Base-by-base conservation (phyloP, 176 grass and related monocot genomes). In the Aegilops longissima region DNA sequence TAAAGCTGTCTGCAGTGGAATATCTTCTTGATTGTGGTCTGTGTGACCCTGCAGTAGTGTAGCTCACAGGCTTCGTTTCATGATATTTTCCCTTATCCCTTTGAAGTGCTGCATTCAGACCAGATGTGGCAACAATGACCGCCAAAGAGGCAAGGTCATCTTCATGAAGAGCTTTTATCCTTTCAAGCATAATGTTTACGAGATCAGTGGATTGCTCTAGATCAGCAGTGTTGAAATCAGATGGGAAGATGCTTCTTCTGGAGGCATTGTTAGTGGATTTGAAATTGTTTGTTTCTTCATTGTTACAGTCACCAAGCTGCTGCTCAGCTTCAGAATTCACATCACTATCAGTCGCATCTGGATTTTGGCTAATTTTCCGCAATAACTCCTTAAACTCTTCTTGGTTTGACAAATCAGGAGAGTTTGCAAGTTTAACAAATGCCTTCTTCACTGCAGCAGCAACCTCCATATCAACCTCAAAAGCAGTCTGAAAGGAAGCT, bases 381-480 rank as follows among this genome's bases (percentile, higher is more conserved):
- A 93, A 58, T 23, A 96, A 56, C 34, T 91, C 90, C 67, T 91
- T 93, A 80, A 88, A 96, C 67, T 99, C 92, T 79, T 92, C 94
- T 90, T 91, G 91, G 62, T 86, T 89, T 36, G 44, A 85, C 27
- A 85, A 89, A 81, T 88, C 83, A 73, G 84, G 58, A 73, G 77
- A 89, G 52, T 89, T 92, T 38, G 92, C 88, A 21, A 94, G 90
- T 76, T 49, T 76, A 79, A 99, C 59, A 78, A 97, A 94, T 88
- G 97, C 90, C 30, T 84, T 93, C 52, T 93, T 99, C 56, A 99
- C 89, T 83, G 97, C 97, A 82, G 86, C 83, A 35, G 94, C 80
- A 35, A 99, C 97, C 65, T 96, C 94, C 68, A 94, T 92, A 78
- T 99, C 92, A 79, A 99, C 90, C 77, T 99, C 92, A 83, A 97